Base-by-base conservation (phyloP, 73 alveolate genomes). In the Paramecium primaurelia region DNA sequence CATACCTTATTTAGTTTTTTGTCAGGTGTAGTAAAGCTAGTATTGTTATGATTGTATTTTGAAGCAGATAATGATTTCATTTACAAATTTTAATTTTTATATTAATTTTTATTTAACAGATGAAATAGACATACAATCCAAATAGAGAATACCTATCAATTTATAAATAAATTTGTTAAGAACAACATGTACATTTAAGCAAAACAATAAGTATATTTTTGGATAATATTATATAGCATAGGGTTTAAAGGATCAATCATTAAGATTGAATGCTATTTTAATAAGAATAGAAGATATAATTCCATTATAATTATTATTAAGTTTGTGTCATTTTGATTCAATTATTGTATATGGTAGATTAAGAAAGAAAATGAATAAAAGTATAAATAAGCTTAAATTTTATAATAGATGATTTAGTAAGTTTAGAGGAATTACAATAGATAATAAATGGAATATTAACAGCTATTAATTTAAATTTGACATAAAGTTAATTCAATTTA, bases 311-410 rank as follows among this genome's bases (percentile, higher is more conserved):
- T 80, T 80, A 16, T 49, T 80, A 20, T 80, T 77, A 20, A 42
- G 54, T 25, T 18, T 77, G 12, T 77, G 90, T n/a, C 69, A 32
- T 20, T 40, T 77, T 77, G 90, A 77, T 40, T 30, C 45, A 22
- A 44, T 77, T 0, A 4, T 18, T 8, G 90, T 77, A 18, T 77
- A 77, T 47, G 90, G 90, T 1, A 38, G 49, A 25, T 22, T 77
- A 28, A 77, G 90, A 77, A 77, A 47, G 49, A 77, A 77, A 47
- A 77, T 77, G 90, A 77, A 77, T 28, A 77, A 77, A 77, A 38
- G 90, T 77, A 77, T n/a, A 12, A 12, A 40, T 77, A 77, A 20
- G n/a, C n/a, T 73, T 64, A 14, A 64, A 36, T 10, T 22, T 75
- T 89, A 22, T 22, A 22, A 22, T 22, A 22, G 25, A 22, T 22